Base-by-base conservation (phyloP, 441 rosid genomes). In the Melastoma candidum region DNA sequence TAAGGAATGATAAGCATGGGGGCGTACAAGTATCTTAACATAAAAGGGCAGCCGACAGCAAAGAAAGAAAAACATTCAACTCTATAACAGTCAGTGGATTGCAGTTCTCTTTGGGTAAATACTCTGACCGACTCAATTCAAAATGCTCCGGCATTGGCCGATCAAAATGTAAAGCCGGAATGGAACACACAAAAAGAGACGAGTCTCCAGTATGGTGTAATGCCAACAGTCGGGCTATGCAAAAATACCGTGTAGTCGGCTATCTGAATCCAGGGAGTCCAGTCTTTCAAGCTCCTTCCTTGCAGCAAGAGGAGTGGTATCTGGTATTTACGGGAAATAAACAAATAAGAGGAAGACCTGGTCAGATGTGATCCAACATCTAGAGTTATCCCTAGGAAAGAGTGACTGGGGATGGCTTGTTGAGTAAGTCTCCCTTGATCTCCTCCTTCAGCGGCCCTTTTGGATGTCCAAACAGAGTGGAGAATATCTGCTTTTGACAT, bases 401-500 rank as follows among this genome's bases (percentile, higher is more conserved):
- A 53, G 39, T 64, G n/a, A 32, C 48, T 11, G 11, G 17, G 12
- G 52, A 41, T 39, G 61, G 46, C 53, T 24, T 59, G 47, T 66
- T 51, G 45, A 57, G 44, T 13, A 3, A 27, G 10, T 41, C 68
- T 49, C 36, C 70, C 46, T 66, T 72, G 9, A 11, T 69, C 12
- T 17, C 54, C 65, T 51, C 53, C 43, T 75, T 71, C 26, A 85
- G 74, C 62, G 82, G 82, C 41, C 94, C 98, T 59, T 67, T 71
- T 43, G 95, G 78, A 17, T 65, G 76, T 69, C 95, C 94, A 3
- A 88, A 88, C 26, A 92, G 76, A 26, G 82, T 65, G 17, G 80
- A 74, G 68, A 92, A 64, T 14, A 92, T 74, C 62, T 71, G 79
- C 46, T 81, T 62, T 39, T 92, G 98, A 69, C 98, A 92, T 49